These are phyloP conservation scores for Stephanodiscus minutulus DNA, from an alignment of 108 stramenopile genomes.

Conservation along the genomic window DNA sequence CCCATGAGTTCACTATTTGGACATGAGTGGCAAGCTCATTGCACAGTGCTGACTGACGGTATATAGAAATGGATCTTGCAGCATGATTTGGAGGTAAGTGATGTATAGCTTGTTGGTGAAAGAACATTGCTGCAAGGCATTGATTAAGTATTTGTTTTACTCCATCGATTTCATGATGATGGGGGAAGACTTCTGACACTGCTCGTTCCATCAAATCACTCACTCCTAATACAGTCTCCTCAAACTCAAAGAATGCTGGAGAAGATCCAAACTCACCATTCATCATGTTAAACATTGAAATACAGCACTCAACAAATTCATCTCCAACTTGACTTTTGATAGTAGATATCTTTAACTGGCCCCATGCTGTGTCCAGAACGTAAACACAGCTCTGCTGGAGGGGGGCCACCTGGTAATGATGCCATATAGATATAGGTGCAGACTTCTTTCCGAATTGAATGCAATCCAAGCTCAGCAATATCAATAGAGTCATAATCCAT, in stretches of 20 bases:
- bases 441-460: background rate
- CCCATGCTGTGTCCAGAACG: slow-evolving; percentile 3
- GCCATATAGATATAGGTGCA: background rate
- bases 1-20: background rate
- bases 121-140: slow-evolving; percentile 2
- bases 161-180: slow-evolving; percentile 6
- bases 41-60: background rate
- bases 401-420: background rate
- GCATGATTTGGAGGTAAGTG: background rate
- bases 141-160: background rate
- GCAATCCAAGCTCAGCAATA: background rate
- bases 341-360: slow-evolving; percentile 5
- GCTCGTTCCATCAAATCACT: background rate
- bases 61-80: slow-evolving; percentile 2
- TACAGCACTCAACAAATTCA: background rate
- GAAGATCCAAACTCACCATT: background rate
- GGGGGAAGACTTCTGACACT: background rate
- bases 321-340: background rate
- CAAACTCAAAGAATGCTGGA: slow-evolving; percentile 1
- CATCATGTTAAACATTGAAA: background rate
- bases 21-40: background rate
- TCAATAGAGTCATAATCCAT: background rate
- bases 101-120: background rate
- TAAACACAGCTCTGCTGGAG: background rate
- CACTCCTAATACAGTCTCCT: too few species aligned